Evolutionary conservation across 495 filamentous ascomycete species (phyloP).

Genomic region (Elaphomyces granulatus): DNA sequence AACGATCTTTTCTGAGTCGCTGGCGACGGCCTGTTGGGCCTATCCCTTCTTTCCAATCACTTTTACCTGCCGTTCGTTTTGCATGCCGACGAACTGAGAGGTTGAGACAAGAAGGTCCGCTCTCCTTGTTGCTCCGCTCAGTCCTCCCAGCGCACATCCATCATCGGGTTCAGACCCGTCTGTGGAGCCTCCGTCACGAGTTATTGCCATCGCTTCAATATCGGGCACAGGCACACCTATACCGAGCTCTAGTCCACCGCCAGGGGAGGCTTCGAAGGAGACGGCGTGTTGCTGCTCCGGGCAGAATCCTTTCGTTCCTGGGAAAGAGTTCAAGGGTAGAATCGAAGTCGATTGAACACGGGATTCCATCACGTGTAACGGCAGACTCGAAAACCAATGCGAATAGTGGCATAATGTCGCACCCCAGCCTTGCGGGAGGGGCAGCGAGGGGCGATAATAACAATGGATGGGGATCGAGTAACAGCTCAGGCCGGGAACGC

Average conservation of each 20-base stretch:
- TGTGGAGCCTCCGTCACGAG: conserved; percentile 56
- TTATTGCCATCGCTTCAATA: conserved; percentile 55
- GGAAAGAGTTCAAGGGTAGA: neutral
- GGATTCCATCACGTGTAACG: neutral
- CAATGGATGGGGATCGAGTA: conserved; percentile 13
- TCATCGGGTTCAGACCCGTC: conserved; percentile 43
- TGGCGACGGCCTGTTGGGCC: conserved; percentile 9
- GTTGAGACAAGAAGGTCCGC: conserved; percentile 8
- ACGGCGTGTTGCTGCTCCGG: conserved; percentile 30
- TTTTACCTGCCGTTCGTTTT: conserved; percentile 11
- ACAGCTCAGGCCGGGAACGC: conserved; percentile 34
- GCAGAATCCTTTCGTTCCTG: neutral
- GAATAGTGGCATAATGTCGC: conserved; percentile 23
- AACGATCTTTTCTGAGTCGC: conserved; percentile 21
- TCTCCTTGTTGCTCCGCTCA: conserved; percentile 18
- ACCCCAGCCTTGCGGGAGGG: conserved; percentile 18
- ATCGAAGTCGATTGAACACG: neutral
- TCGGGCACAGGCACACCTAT: conserved; percentile 58
- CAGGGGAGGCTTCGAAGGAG: conserved; percentile 35
- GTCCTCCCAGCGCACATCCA: conserved; percentile 45
- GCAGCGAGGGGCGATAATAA: conserved; percentile 6
- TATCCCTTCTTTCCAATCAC: conserved; percentile 10
- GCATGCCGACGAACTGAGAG: conserved; percentile 9
- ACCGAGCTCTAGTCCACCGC: conserved; percentile 51
- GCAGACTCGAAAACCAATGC: conserved; percentile 15